phyloP scores from a whole-genome alignment of 139 green algal species.

The Chlamydomonas sp. region DNA sequence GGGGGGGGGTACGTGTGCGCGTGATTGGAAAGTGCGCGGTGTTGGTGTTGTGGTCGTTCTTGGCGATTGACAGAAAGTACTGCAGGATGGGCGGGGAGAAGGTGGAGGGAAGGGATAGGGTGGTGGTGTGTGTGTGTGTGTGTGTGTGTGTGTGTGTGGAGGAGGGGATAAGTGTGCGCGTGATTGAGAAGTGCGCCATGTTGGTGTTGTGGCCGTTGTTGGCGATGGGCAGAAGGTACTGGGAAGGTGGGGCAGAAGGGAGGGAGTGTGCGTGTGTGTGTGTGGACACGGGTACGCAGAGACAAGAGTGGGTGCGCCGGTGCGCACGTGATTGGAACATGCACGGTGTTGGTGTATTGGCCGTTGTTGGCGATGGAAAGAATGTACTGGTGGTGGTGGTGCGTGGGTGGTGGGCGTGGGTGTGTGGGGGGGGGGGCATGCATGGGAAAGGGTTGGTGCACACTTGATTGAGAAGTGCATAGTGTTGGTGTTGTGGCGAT shows the following conservation, averaged over 20 bases:
- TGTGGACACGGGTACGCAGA: background rate
- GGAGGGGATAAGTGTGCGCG: background rate
- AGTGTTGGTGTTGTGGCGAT: conserved; percentile 52
- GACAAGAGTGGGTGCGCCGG: background rate
- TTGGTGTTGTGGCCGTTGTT: conserved; percentile 48
- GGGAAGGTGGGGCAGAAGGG: no score
- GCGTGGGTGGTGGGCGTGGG: background rate
- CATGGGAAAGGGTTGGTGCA: no score
- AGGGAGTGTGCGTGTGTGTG: background rate
- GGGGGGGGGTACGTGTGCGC: no score
- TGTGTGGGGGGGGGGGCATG: no score
- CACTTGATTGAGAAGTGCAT: conserved; percentile 48
- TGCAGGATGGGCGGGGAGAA: background rate
- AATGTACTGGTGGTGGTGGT: conserved; percentile 22
- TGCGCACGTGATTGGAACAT: background rate
- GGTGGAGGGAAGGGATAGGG: background rate
- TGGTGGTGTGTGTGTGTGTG: no score
- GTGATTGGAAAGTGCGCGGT: conserved; percentile 47
- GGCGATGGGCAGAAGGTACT: conserved; percentile 44
- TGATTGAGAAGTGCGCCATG: conserved; percentile 47
- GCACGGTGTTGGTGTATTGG: no score
- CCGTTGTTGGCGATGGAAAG: conserved; percentile 64
- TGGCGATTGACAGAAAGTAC: conserved; percentile 44
- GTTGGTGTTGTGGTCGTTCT: conserved; percentile 45
- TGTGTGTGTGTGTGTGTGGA: no score